Conservation (phyloP, 2,329 filamentous ascomycete genomes). For the Penicillium sp. region DNA sequence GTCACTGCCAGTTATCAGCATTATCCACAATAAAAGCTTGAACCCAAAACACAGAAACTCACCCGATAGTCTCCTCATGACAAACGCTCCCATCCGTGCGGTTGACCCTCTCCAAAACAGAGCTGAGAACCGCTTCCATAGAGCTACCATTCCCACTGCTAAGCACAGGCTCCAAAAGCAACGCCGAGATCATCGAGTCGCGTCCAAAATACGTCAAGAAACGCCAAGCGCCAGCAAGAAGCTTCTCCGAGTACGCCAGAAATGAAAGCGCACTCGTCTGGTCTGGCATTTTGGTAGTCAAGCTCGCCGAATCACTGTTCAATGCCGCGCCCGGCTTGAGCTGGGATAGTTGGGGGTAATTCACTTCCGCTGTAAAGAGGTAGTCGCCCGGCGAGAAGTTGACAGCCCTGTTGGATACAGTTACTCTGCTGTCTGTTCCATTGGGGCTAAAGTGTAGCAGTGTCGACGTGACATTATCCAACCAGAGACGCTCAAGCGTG, state of each 20-base stretch:
- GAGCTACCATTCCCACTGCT: constrained; percentile 52
- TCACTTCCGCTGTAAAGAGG: constrained; percentile 54
- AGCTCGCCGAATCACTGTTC: constrained; percentile 42
- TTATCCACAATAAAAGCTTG: neutral
- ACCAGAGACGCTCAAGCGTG: constrained; percentile 52
- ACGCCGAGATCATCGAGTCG: constrained; percentile 58
- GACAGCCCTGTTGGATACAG: constrained; percentile 42
- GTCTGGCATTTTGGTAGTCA: constrained; percentile 46
- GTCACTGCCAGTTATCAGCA: constrained; percentile 40
- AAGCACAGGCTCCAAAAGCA: constrained; percentile 55
- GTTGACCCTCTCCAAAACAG: constrained; percentile 58
- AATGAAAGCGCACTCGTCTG: constrained; percentile 55
- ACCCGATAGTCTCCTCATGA: constrained; percentile 61
- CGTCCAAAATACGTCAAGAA: constrained; percentile 64
- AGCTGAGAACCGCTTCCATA: constrained; percentile 57
- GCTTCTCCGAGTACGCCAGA: constrained; percentile 58
- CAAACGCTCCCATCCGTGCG: constrained; percentile 56
- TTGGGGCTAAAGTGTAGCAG: constrained; percentile 47
- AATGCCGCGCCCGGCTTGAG: constrained; percentile 49
- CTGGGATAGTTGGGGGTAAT: constrained; percentile 58
- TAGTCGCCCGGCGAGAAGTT: constrained; percentile 53
- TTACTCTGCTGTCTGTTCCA: constrained; percentile 28
- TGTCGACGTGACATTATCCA: constrained; percentile 58
- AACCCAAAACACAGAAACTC: neutral
- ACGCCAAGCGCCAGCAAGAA: constrained; percentile 60